Evolutionary conservation across 495 filamentous ascomycete genomes (phyloP).

Genomic region (Lophiostoma macrostomum): DNA sequence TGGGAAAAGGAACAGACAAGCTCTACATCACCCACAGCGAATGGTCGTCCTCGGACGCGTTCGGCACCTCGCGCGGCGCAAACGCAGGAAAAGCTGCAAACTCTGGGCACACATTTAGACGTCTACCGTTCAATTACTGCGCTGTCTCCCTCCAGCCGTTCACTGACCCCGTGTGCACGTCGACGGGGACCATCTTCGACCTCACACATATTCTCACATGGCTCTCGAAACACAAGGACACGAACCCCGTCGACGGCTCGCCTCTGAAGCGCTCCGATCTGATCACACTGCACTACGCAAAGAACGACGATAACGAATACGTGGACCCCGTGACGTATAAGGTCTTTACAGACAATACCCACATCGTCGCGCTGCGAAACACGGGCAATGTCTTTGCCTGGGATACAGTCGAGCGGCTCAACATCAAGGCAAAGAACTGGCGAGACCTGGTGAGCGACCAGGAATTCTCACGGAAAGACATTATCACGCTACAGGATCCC

Average conservation of each 20-base stretch:
- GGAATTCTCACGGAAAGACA: constrained; percentile 86
- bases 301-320: constrained; percentile 90
- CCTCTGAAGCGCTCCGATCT: constrained; percentile 77
- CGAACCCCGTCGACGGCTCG: constrained; percentile 82
- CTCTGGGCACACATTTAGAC: constrained; percentile 68
- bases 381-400: constrained; percentile 93
- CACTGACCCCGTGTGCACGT: constrained; percentile 46
- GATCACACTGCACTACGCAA: constrained; percentile 85
- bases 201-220: constrained; percentile 58
- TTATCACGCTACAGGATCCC: constrained; percentile 95
- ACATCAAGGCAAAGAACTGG: constrained; percentile 98
- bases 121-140: constrained; percentile 97
- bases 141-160: constrained; percentile 87
- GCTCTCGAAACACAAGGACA: constrained; percentile 81
- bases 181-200: constrained; percentile 44
- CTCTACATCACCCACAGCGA: constrained; percentile 38
- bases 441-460: constrained; percentile 81
- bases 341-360: constrained; percentile 95
- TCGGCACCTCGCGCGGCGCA: constrained; percentile 21
- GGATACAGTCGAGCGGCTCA: constrained; percentile 92
- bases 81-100: constrained; percentile 39
- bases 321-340: constrained; percentile 98
- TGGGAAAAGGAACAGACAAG: constrained; percentile 35
- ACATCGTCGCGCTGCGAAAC: constrained; percentile 84
- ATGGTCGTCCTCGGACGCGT: constrained; percentile 32